Percentiles rank a stretch among this genome's conserved stretches.
Evolutionary conservation across 2,329 filamentous ascomycete species (phyloP).

Genomic region (Volutella citrinella): DNA sequence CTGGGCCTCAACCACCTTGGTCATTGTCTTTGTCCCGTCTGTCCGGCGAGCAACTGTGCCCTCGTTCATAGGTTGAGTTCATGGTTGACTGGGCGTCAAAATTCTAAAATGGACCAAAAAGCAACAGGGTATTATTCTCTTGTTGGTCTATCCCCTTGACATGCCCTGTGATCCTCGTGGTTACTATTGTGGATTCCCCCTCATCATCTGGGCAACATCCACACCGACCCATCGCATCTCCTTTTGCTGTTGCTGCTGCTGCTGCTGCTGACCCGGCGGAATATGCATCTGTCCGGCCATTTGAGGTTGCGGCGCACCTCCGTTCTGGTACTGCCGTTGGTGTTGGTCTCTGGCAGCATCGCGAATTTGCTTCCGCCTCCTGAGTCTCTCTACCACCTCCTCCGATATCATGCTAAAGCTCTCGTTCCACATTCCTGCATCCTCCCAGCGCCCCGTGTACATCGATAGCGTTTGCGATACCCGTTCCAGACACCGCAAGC

Average conservation of each 20-base stretch:
- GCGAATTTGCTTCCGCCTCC: conserved; percentile 34
- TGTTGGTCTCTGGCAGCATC: conserved; percentile 30
- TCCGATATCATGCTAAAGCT: conserved; percentile 51
- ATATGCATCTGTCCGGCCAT: conserved; percentile 15
- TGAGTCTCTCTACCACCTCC: conserved; percentile 42
- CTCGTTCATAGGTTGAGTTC: too few species aligned
- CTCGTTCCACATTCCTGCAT: conserved; percentile 50
- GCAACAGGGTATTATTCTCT: too few species aligned
- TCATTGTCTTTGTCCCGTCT: too few species aligned
- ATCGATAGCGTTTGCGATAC: conserved; percentile 51
- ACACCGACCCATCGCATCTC: conserved; percentile 43
- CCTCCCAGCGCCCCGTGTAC: conserved; percentile 60
- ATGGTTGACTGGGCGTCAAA: too few species aligned
- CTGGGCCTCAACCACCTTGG: too few species aligned
- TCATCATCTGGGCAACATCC: conserved; percentile 43
- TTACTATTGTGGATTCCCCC: too few species aligned
- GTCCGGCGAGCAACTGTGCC: too few species aligned
- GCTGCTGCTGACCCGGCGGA: conserved; percentile 23
- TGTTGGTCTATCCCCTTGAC: too few species aligned
- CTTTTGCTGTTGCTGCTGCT: conserved; percentile 24
- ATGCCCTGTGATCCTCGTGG: too few species aligned
- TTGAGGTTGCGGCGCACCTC: conserved; percentile 22
- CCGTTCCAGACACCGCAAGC: conserved; percentile 52
- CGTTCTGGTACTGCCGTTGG: conserved; percentile 32
- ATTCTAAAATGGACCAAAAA: too few species aligned